phyloP scores from a whole-genome alignment of 1,284 basidiomycete species.

The Takashimella tepidaria region DNA sequence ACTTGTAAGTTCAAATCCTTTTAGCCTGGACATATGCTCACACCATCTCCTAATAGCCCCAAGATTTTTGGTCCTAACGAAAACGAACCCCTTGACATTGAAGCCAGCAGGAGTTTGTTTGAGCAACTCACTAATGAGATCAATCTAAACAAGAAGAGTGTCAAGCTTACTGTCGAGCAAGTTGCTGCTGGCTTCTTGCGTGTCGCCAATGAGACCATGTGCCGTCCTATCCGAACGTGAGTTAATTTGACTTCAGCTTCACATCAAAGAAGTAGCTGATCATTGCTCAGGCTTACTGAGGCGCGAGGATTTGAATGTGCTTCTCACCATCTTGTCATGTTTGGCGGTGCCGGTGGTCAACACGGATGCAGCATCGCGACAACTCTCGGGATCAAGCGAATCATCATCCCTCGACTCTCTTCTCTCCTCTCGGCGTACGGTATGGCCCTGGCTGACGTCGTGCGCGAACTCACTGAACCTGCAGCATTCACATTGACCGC shows the following conservation, averaged over 20 bases:
- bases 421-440: conserved; percentile 42
- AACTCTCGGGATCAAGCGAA: conserved; percentile 31
- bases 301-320: conserved; percentile 33
- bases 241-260: conserved; percentile 3
- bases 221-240: conserved; percentile 34
- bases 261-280: no score
- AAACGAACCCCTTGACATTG: conserved; percentile 49
- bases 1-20: conserved; percentile 44
- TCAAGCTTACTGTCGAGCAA: conserved; percentile 28
- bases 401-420: conserved; percentile 37
- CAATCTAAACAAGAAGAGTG: conserved; percentile 35
- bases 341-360: conserved; percentile 42
- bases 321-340: conserved; percentile 34
- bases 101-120: conserved; percentile 43
- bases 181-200: conserved; percentile 34
- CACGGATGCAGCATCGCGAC: conserved; percentile 35
- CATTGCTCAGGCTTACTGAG: conserved; percentile 25
- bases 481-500: conserved; percentile 21
- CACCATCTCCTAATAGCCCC: conserved; percentile 16
- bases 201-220: conserved; percentile 43
- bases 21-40: no score
- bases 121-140: conserved; percentile 47
- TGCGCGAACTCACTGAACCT: conserved; percentile 34
- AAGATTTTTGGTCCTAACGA: conserved; percentile 51
- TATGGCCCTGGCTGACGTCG: conserved; percentile 40